These are phyloP conservation scores for Dictyostelium discoideum DNA, from an alignment of 78 protist genomes.

Conservation along the genomic window dicty_2.7 NC_007088.5:5453001-5453500, in stretches of 20 bases:
- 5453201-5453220: conserved; percentile 30
- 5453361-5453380: conserved; percentile 11
- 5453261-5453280: conserved; percentile 25
- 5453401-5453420: conserved; percentile 80
- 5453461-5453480: conserved; percentile 6
- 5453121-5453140: conserved; percentile 37
- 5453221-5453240: conserved; percentile 17
- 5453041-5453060: background rate
- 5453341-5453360: conserved; percentile 25
- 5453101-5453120: conserved; percentile 78
- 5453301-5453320: conserved; percentile 30
- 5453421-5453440: conserved; percentile 60
- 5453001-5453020: conserved; percentile 43
- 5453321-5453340: background rate
- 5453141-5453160: conserved; percentile 31
- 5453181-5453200: conserved; percentile 11
- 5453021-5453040: conserved; percentile 23
- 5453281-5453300: conserved; percentile 21
- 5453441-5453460: conserved; percentile 27
- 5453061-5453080: background rate
- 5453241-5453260: conserved; percentile 75
- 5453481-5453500: background rate
- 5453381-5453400: conserved; percentile 53
- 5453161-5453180: conserved; percentile 37
- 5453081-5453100: conserved; percentile 46